phyloP scores from a whole-genome alignment of 257 asterid genomes.

The Solanum gracilifrons region DNA sequence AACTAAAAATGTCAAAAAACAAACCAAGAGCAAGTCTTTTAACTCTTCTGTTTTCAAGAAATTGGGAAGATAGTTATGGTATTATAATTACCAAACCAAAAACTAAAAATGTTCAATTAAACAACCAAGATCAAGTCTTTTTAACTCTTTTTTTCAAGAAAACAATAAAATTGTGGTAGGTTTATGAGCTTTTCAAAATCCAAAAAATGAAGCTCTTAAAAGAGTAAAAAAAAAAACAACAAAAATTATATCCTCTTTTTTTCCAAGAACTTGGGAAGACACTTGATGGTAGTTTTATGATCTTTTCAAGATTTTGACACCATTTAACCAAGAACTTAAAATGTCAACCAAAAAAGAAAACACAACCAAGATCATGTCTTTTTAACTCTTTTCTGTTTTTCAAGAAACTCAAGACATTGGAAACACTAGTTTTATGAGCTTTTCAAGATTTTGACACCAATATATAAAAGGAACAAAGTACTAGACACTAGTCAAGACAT shows the following conservation, averaged over 20 bases:
- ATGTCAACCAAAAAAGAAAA: not conserved
- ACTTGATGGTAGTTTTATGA: not conserved
- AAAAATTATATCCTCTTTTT: not conserved
- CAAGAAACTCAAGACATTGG: not conserved
- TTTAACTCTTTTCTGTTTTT: not conserved
- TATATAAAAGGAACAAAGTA: not conserved
- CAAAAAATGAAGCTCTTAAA: not conserved
- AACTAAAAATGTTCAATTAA: not conserved
- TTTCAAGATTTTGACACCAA: constrained; percentile 1
- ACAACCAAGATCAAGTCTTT: not conserved
- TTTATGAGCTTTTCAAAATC: not conserved
- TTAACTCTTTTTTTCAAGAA: not conserved
- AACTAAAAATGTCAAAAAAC: not conserved
- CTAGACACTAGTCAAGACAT: constrained; percentile 8
- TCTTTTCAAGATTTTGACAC: not conserved
- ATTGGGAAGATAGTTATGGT: not conserved
- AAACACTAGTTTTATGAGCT: constrained; percentile 8
- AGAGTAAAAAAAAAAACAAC: not conserved
- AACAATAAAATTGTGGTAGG: not conserved
- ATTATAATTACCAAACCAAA: not conserved
- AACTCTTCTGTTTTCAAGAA: not conserved
- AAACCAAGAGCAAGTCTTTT: not conserved
- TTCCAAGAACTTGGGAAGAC: not conserved
- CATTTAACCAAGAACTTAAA: not conserved
- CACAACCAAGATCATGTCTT: not conserved